A percentile compares a stretch with the other conserved stretches of the same genome.
These are phyloP conservation scores for Choiromyces venosus DNA, from an alignment of 495 filamentous ascomycete genomes.

Conservation along the genomic window DNA sequence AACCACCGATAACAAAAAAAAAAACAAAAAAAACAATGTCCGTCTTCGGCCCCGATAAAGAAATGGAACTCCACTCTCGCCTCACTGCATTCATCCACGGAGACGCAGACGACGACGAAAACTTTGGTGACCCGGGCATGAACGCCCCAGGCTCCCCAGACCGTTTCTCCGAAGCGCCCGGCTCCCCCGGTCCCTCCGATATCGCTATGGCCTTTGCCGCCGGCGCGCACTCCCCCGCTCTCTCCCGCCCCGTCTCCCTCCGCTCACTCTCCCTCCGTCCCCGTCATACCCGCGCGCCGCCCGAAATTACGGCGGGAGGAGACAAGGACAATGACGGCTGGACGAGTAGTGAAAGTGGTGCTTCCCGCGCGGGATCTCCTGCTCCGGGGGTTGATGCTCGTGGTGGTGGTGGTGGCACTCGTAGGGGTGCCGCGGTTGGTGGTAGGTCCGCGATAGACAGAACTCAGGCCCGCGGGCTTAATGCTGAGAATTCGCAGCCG, in stretches of 20 bases:
- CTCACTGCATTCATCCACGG: not conserved
- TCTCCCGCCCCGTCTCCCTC: not conserved
- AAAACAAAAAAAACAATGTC: not conserved
- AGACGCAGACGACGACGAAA: not conserved
- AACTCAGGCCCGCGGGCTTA: not conserved
- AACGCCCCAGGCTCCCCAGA: not conserved
- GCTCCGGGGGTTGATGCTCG: not conserved
- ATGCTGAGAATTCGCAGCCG: no score
- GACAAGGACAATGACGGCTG: not conserved
- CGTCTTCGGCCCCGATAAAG: not conserved
- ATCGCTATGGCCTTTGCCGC: not conserved
- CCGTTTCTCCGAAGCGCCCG: not conserved
- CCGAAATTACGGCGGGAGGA: conserved; percentile 8
- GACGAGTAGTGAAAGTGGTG: not conserved
- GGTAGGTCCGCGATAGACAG: not conserved
- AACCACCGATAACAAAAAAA: not conserved
- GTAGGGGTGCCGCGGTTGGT: not conserved
- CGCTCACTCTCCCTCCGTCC: not conserved
- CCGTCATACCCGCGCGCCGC: conserved; percentile 8
- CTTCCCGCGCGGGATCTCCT: not conserved
- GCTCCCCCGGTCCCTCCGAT: not conserved
- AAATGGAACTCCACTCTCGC: not conserved
- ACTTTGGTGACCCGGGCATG: not conserved
- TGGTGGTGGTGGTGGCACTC: not conserved
- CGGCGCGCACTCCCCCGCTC: not conserved